A percentile compares a stretch with the other conserved stretches of the same genome.
phyloP scores from a whole-genome alignment of 805 yeast species.

The Lipomyces mesembrius region DNA sequence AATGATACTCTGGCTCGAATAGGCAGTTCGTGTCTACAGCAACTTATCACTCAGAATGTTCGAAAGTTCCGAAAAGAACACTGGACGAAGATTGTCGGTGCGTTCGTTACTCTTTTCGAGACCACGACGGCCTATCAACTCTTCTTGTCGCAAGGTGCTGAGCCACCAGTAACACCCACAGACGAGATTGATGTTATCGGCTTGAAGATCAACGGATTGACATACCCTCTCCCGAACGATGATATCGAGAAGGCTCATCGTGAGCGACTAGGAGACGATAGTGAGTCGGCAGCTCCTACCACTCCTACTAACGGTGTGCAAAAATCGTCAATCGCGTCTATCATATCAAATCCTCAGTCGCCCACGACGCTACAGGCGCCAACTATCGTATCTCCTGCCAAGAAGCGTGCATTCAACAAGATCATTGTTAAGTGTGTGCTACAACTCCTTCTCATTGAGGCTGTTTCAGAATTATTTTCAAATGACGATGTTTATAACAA shows the following conservation, averaged over 20 bases:
- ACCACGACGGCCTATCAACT: conserved; percentile 86
- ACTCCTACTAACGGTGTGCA: not conserved
- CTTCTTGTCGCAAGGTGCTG: conserved; percentile 54
- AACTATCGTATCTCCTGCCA: conserved; percentile 44
- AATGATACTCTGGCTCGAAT: conserved; percentile 95
- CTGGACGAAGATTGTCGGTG: conserved; percentile 72
- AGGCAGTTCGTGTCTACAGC: conserved; percentile 86
- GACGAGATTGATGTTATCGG: conserved; percentile 27
- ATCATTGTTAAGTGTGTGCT: conserved; percentile 92
- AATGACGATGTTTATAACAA: conserved; percentile 64
- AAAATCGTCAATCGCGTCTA: not conserved
- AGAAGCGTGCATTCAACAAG: conserved; percentile 60
- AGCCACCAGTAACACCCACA: conserved; percentile 47
- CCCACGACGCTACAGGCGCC: conserved; percentile 9
- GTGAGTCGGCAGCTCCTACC: not conserved
- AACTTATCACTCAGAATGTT: conserved; percentile 76
- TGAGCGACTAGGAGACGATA: conserved; percentile 30
- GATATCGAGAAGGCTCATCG: conserved; percentile 30
- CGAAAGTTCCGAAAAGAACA: conserved; percentile 64
- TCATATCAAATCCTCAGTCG: not conserved
- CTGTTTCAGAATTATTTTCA: conserved; percentile 75
- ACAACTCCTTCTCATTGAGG: conserved; percentile 86
- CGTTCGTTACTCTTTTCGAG: conserved; percentile 72
- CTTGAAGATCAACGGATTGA: conserved; percentile 33
- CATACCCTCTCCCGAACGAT: conserved; percentile 12